These are phyloP conservation scores for Plasmodium falciparum DNA, from an alignment of 169 alveolate species.

Conservation along the genomic window DNA sequence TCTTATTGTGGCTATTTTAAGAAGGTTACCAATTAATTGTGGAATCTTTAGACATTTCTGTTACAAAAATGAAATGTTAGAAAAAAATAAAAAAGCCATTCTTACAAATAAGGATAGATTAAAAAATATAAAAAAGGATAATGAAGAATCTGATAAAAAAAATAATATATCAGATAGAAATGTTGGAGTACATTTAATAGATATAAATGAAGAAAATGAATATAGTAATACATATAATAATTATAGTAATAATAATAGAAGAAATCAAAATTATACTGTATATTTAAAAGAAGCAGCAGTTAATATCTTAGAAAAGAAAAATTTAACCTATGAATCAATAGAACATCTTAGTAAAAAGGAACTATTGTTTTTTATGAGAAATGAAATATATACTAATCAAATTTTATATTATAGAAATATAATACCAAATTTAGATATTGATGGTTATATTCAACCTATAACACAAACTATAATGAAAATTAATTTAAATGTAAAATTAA, in stretches of 20 bases:
- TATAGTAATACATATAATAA: neutral
- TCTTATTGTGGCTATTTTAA: slow-evolving; percentile 43
- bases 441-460: slow-evolving; percentile 68
- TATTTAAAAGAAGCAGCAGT: slow-evolving; percentile 66
- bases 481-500: slow-evolving; percentile 45
- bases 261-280: slow-evolving; percentile 52
- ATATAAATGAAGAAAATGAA: slow-evolving; percentile 13
- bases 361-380: slow-evolving; percentile 51
- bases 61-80: slow-evolving; percentile 45
- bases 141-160: neutral
- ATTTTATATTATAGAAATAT: slow-evolving; percentile 52
- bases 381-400: slow-evolving; percentile 70
- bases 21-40: slow-evolving; percentile 43
- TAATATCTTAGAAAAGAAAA: slow-evolving; percentile 57
- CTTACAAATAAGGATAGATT: neutral
- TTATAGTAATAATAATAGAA: neutral
- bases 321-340: slow-evolving; percentile 45
- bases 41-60: slow-evolving; percentile 66
- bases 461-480: slow-evolving; percentile 72
- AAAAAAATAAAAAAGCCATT: slow-evolving; percentile 15
- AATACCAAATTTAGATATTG: slow-evolving; percentile 55
- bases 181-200: slow-evolving; percentile 4
- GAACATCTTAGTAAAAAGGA: slow-evolving; percentile 47
- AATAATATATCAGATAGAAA: slow-evolving; percentile 10
- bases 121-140: neutral